Conservation (phyloP, 2,329 filamentous ascomycete species). For the Colletotrichum limetticola region DNA sequence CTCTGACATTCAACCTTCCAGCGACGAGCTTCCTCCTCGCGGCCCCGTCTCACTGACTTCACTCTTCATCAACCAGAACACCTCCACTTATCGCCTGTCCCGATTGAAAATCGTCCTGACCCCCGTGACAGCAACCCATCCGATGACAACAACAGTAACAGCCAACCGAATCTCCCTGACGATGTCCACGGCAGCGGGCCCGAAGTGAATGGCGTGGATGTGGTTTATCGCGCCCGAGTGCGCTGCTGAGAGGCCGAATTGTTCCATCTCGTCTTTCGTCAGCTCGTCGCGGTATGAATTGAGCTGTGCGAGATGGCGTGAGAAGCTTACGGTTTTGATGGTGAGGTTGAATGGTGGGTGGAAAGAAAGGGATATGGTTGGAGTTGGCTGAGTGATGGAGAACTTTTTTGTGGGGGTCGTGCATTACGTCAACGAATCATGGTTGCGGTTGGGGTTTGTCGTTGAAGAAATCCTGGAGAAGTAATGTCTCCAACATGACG, state of each 20-base stretch:
- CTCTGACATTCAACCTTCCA: not conserved
- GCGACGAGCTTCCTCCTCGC: not conserved
- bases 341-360: not conserved
- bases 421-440: constrained; percentile 32
- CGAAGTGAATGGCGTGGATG: constrained; percentile 25
- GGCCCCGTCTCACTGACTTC: not conserved
- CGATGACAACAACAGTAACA: constrained; percentile 25
- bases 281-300: no score
- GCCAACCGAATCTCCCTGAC: constrained; percentile 20
- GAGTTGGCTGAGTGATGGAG: constrained; percentile 1
- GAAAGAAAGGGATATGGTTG: not conserved
- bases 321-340: not conserved
- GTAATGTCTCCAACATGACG: no score
- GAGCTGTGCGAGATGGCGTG: not conserved
- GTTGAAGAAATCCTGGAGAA: no score
- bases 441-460: not conserved
- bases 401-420: constrained; percentile 3
- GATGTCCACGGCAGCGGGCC: constrained; percentile 12
- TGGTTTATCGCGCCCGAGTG: constrained; percentile 34
- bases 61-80: not conserved
- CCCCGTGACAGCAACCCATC: constrained; percentile 30
- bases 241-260: constrained; percentile 19
- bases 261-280: constrained; percentile 8
- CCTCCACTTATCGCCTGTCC: not conserved
- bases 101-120: constrained; percentile 10